Conservation (phyloP, 1,139 yeast genomes). For the Magnusiomyces magnusii region DNA sequence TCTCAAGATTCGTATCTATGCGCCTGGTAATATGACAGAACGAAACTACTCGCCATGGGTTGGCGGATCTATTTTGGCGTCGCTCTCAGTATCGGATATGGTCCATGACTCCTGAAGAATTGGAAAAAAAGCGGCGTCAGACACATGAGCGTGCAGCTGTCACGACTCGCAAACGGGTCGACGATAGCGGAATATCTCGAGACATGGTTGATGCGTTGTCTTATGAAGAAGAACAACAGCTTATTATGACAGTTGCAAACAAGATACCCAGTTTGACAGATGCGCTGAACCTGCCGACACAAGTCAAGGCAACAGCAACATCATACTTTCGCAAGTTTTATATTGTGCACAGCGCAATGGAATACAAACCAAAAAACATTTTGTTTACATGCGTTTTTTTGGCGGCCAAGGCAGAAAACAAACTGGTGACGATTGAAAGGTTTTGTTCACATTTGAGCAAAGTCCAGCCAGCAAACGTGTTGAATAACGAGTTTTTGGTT, state of each 20-base stretch:
- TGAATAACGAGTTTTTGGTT: slow-evolving; percentile 70
- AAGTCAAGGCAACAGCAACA: slow-evolving; percentile 74
- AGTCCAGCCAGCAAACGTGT: slow-evolving; percentile 52
- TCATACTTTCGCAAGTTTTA: slow-evolving; percentile 78
- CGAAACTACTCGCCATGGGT: slow-evolving; percentile 87
- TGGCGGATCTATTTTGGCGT: slow-evolving; percentile 89
- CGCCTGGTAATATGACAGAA: slow-evolving; percentile 79
- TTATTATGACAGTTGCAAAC: slow-evolving; percentile 62
- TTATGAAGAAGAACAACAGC: slow-evolving; percentile 59
- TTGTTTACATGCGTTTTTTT: slow-evolving; percentile 77
- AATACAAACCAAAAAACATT: slow-evolving; percentile 75
- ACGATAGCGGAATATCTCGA: slow-evolving; percentile 20
- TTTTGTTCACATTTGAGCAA: slow-evolving; percentile 64
- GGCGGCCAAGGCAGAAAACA: slow-evolving; percentile 90
- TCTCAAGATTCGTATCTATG: slow-evolving; percentile 80
- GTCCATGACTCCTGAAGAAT: slow-evolving; percentile 63
- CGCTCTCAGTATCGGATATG: slow-evolving; percentile 80
- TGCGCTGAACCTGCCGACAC: slow-evolving; percentile 53
- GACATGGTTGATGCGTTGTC: slow-evolving; percentile 33
- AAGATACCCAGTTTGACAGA: slow-evolving; percentile 57
- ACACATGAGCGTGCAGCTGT: slow-evolving; percentile 50
- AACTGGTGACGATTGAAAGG: slow-evolving; percentile 76
- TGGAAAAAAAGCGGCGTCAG: slow-evolving; percentile 41
- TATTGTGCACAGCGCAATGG: slow-evolving; percentile 71
- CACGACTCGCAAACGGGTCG: slow-evolving; percentile 33